Evolutionary conservation across 495 filamentous ascomycete genomes (phyloP), one percentile per base, ranked within the genome.

Genomic region (Penicillium canescens): DNA sequence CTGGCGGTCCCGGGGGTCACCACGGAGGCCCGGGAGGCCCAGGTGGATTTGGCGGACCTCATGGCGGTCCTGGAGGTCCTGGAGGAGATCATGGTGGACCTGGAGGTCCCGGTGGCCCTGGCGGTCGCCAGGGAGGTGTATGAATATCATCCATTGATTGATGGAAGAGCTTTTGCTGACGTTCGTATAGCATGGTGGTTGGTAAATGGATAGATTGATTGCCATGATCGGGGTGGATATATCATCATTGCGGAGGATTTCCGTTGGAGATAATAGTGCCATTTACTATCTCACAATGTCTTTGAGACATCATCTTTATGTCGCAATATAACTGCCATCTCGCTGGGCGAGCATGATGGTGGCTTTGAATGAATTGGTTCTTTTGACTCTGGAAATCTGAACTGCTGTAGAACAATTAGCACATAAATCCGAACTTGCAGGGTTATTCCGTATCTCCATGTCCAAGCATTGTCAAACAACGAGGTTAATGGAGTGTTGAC

Each of bases 231-330:
- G 23, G 45, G 16, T 20, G 12, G 20, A 26, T 20, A 18, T 11
- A 4, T 3, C 21, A 14, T 4, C 4, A 21, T 6, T 14, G 5
- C n/a, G 6, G 7, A 23, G 0, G 24, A 4, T 35, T n/a, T 0
- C 12, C 11, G 12, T 26, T 47, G 3, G 21, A 37, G 14, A 38
- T 3, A 1, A 16, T 26, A 24, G 18, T 12, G 20, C 35, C 18
- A 38, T 38, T 10, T 5, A 6, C 26, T 37, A 20, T 2, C 77
- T 23, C 9, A 21, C n/a, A 47, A 11, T 47, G 40, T 26, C 40
- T 26, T 42, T 42, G 40, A 42, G 18, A 13, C 2, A 40, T 18
- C 4, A 7, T 31, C 54, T 92, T 90, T 61, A 73, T 72, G 33
- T 26, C 45, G 8, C 87, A 92, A 68, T 24, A 46, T 24, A 16